Base-by-base conservation (phyloP, 495 filamentous ascomycete genomes). In the Podospora didyma region DNA sequence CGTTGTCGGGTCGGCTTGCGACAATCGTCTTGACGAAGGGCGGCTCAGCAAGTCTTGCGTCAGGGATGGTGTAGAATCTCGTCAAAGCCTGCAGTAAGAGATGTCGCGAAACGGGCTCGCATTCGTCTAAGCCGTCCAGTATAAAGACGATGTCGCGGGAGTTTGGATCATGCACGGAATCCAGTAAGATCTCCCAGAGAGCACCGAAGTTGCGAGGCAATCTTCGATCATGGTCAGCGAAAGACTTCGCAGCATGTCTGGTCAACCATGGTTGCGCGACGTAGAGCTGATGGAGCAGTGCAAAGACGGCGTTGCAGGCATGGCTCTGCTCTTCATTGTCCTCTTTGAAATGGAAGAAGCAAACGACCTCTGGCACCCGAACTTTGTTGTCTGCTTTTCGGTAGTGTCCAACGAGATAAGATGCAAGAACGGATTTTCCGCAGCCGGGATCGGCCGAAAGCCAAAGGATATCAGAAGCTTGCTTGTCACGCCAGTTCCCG, bases 291-390 rank as follows among this genome's bases (percentile, higher is more conserved):
- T 53, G 51, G 11, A 53, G 37, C n/a, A 45, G 19, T 5, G 35
- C 35, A 14, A 14, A 23, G 6, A 53, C 11, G 7, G 37, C 51
- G 21, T 2, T 44, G 35, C 5, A n/a, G 19, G 39, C 51, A 19
- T 22, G 26, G 10, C 11, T 24, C 17, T 53, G 51, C n/a, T 53
- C 51, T 3, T 20, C 14, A 20, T 44, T 45, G 39, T 53, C 51
- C 7, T 35, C 19, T 35, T 53, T 44, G 51, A 53, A 53, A 37
- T 42, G 42, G 51, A 53, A 53, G 17, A 42, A 45, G 51, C 51
- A 53, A 3, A 45, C 45, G 1, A 28, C 9, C 11, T 41, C 34
- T 7, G 49, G 7, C 17, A 14, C 16, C 19, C 22, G 19, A 19
- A 37, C 9, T 7, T 17, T 37, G 17, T 20, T 10, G 17, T 14